Evolutionary conservation across 2,329 filamentous ascomycete species (phyloP).

Genomic region (Paecilomyces formosus): DNA sequence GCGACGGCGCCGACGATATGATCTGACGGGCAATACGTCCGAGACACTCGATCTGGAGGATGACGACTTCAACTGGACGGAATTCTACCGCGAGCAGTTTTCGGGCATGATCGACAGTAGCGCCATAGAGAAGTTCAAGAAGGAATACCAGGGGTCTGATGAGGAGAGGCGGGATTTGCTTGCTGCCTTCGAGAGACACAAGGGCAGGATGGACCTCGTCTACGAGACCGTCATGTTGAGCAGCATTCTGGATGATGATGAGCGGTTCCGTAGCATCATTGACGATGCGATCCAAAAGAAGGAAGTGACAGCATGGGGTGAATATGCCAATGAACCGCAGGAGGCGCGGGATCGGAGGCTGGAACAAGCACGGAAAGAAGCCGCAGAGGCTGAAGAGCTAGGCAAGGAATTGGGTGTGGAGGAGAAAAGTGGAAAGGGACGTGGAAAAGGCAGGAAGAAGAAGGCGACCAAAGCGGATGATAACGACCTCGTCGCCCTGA

Average conservation of each 20-base stretch:
- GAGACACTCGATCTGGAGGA: conserved; percentile 65
- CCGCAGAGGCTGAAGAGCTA: conserved; percentile 64
- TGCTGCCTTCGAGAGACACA: conserved; percentile 61
- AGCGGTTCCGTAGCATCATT: conserved; percentile 73
- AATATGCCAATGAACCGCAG: conserved; percentile 68
- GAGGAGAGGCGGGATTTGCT: conserved; percentile 78
- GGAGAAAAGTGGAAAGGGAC: conserved; percentile 42
- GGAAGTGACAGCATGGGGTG: conserved; percentile 58
- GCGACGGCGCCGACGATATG: conserved; percentile 74
- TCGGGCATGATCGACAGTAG: conserved; percentile 66
- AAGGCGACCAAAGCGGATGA: conserved; percentile 40
- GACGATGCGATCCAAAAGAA: conserved; percentile 67
- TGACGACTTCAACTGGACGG: conserved; percentile 78
- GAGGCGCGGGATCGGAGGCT: conserved; percentile 53
- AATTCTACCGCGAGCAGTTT: conserved; percentile 82
- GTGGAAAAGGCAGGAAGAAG: conserved; percentile 28
- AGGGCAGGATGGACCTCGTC: conserved; percentile 69
- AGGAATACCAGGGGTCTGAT: conserved; percentile 74
- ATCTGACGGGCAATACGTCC: conserved; percentile 79
- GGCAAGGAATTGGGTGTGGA: conserved; percentile 68
- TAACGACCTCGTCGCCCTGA: conserved; percentile 61
- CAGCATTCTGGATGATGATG: conserved; percentile 74
- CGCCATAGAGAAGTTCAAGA: conserved; percentile 67
- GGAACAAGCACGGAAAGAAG: conserved; percentile 59
- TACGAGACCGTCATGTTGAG: conserved; percentile 85